These are phyloP conservation scores for Rosa lucieae DNA, from an alignment of 306 rosid genomes.

Conservation along the genomic window DNA sequence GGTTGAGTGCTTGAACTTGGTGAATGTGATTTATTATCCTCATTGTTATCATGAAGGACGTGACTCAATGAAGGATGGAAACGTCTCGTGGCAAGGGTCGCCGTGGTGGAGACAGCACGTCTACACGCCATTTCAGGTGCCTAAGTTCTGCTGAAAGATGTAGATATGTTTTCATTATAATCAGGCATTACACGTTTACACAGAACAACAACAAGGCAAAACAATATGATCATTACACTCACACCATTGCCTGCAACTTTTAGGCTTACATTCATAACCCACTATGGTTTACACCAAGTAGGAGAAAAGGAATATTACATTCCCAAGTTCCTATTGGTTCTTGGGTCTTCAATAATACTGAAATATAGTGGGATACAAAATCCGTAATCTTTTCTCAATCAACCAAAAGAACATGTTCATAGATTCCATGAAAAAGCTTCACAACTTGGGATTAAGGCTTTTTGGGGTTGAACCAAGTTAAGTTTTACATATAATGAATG, in stretches of 20 bases:
- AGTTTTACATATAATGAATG: not conserved
- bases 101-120: constrained; percentile 62
- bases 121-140: constrained; percentile 64
- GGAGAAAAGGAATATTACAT: not conserved
- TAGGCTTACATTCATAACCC: constrained; percentile 1
- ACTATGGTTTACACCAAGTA: not conserved
- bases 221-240: not conserved
- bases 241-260: not conserved
- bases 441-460: not conserved
- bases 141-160: constrained; percentile 6
- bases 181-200: not conserved
- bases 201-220: not conserved
- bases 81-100: constrained; percentile 44
- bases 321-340: not conserved
- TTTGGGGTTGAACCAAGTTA: not conserved
- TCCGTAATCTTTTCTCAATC: not conserved
- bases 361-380: not conserved
- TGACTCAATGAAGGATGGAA: constrained; percentile 62
- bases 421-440: not conserved
- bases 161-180: not conserved
- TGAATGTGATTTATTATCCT: constrained; percentile 35
- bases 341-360: not conserved
- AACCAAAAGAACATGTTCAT: not conserved
- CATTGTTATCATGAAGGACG: constrained; percentile 44
- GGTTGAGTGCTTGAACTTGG: constrained; percentile 26